phyloP scores from a whole-genome alignment of 805 yeast species.

The Saturnispora galanensis region DNA sequence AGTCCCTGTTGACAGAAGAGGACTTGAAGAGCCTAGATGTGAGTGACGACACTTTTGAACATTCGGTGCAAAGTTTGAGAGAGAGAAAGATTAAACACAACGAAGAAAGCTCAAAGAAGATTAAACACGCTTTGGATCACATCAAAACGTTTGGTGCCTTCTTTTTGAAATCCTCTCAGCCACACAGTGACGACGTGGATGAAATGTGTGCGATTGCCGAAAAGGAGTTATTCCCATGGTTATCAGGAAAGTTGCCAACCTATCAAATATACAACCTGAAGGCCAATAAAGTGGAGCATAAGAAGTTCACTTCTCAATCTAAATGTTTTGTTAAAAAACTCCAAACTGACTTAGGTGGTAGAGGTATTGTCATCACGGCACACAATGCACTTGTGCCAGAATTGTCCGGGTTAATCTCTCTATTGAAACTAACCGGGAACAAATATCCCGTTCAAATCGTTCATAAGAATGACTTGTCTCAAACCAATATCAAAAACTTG shows the following conservation, averaged over 20 bases:
- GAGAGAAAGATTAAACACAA: slow-evolving; percentile 19
- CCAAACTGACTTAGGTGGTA: slow-evolving; percentile 28
- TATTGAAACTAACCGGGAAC: slow-evolving; percentile 41
- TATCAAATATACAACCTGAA: slow-evolving; percentile 28
- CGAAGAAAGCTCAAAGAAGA: slow-evolving; percentile 18
- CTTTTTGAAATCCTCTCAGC: slow-evolving; percentile 12
- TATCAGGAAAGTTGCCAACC: slow-evolving; percentile 30
- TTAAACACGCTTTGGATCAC: slow-evolving; percentile 19
- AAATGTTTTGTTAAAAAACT: slow-evolving; percentile 24
- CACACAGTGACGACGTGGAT: slow-evolving; percentile 1
- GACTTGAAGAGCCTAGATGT: slow-evolving; percentile 19
- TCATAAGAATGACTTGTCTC: slow-evolving; percentile 30
- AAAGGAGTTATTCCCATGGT: slow-evolving; percentile 32
- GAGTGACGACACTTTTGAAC: slow-evolving; percentile 18
- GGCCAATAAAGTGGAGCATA: slow-evolving; percentile 2
- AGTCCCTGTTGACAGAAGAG: slow-evolving; percentile 16
- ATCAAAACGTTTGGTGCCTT: slow-evolving; percentile 20
- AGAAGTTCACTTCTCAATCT: slow-evolving; percentile 1
- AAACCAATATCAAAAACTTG: slow-evolving; percentile 25
- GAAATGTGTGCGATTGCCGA: slow-evolving; percentile 14
- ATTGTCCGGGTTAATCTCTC: slow-evolving; percentile 36
- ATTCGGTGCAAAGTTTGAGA: slow-evolving; percentile 14
- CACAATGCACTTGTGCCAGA: slow-evolving; percentile 37
- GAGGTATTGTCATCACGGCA: slow-evolving; percentile 48
- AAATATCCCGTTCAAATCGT: slow-evolving; percentile 40